phyloP scores from a whole-genome alignment of 108 stramenopile species.

The Cyclotella atomus region DNA sequence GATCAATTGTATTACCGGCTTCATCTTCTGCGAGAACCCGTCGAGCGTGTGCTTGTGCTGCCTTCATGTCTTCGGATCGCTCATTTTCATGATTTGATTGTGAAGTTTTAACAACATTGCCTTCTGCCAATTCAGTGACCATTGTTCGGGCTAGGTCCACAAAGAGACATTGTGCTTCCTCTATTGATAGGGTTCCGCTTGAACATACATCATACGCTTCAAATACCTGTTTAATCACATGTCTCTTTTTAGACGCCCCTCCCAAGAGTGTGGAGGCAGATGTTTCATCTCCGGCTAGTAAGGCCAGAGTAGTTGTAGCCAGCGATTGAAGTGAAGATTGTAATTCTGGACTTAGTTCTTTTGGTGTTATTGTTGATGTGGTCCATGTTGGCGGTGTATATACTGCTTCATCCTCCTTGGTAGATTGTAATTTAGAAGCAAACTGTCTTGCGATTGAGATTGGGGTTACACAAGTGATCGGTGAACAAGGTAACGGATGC shows the following conservation, averaged over 20 bases:
- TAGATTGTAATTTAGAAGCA: background rate
- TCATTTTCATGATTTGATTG: background rate
- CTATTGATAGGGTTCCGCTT: slow-evolving; percentile 42
- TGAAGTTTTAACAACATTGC: too few species aligned
- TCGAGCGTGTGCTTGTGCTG: slow-evolving; percentile 54
- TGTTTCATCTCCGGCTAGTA: slow-evolving; percentile 57
- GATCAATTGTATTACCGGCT: slow-evolving; percentile 56
- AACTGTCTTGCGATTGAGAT: background rate
- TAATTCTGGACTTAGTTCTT: slow-evolving; percentile 10
- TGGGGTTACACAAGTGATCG: too few species aligned
- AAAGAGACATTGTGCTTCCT: slow-evolving; percentile 56
- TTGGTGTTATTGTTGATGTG: background rate
- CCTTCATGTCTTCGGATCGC: slow-evolving; percentile 6
- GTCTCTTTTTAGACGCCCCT: slow-evolving; percentile 36
- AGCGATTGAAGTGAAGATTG: slow-evolving; percentile 45
- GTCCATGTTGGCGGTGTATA: slow-evolving; percentile 9
- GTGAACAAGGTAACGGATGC: too few species aligned
- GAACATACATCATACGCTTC: slow-evolving; percentile 56
- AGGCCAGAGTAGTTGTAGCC: slow-evolving; percentile 48
- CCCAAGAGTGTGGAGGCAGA: slow-evolving; percentile 38
- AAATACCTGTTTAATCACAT: slow-evolving; percentile 41
- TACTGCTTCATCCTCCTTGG: background rate
- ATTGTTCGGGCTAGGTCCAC: slow-evolving; percentile 55
- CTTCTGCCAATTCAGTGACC: slow-evolving; percentile 52
- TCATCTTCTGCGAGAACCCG: slow-evolving; percentile 61